phyloP scores from a whole-genome alignment of 352 stramenopile genomes.

The Phytophthora fragariaefolia region DNA sequence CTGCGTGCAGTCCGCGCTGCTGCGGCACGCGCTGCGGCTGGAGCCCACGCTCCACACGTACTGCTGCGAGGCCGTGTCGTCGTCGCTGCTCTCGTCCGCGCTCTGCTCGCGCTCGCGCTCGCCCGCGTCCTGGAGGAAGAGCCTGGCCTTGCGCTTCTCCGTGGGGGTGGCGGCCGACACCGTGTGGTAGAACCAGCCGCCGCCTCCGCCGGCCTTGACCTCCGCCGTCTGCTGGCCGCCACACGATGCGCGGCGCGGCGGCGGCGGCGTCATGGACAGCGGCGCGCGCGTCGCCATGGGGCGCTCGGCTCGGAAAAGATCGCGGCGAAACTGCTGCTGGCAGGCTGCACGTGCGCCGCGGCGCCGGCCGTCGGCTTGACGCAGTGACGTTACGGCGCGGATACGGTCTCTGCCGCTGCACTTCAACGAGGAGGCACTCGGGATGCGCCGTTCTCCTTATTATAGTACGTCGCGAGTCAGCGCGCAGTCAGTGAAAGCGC shows the following conservation, averaged over 20 bases:
- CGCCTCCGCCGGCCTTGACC: slow-evolving; percentile 10
- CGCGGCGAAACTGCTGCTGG: slow-evolving; percentile 16
- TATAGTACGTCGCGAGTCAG: no score
- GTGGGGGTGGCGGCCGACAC: slow-evolving; percentile 64
- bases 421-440: slow-evolving; percentile 26
- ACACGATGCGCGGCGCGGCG: slow-evolving; percentile 30
- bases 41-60: slow-evolving; percentile 33
- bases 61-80: slow-evolving; percentile 20
- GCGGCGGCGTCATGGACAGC: slow-evolving; percentile 14
- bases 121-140: slow-evolving; percentile 34
- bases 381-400: no score
- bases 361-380: background rate
- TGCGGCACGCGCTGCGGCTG: slow-evolving; percentile 17
- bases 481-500: background rate
- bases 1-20: slow-evolving; percentile 22
- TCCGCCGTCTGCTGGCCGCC: slow-evolving; percentile 51
- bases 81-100: slow-evolving; percentile 15
- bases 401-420: slow-evolving; percentile 15
- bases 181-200: slow-evolving; percentile 51
- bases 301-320: slow-evolving; percentile 8
- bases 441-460: no score
- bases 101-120: slow-evolving; percentile 40
- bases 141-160: slow-evolving; percentile 30
- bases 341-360: background rate
- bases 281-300: slow-evolving; percentile 8